These are phyloP conservation scores for Pisolithus albus DNA, from an alignment of 768 basidiomycete species.

Conservation along the genomic window DNA sequence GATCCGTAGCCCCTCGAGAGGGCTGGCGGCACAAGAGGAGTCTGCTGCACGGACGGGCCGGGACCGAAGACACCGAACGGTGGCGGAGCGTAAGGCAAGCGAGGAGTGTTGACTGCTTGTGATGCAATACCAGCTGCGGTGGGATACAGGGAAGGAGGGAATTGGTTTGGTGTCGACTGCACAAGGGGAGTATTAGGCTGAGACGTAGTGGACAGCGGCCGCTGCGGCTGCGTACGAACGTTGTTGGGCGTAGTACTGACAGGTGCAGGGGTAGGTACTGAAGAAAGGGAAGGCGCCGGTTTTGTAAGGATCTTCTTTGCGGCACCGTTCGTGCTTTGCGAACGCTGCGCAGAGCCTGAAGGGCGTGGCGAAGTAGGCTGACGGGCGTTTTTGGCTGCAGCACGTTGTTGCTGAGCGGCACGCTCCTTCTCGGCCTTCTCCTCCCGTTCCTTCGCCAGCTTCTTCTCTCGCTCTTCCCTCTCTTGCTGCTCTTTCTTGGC, in stretches of 20 bases:
- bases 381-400: constrained; percentile 40
- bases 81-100: constrained; percentile 43
- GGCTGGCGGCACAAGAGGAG: constrained; percentile 45
- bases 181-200: constrained; percentile 42
- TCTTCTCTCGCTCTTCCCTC: constrained; percentile 63
- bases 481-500: constrained; percentile 42
- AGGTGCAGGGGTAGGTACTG: constrained; percentile 2
- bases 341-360: constrained; percentile 42
- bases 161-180: constrained; percentile 25
- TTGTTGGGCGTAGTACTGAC: constrained; percentile 25
- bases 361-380: constrained; percentile 47
- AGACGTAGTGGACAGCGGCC: constrained; percentile 29
- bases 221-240: constrained; percentile 33
- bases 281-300: constrained; percentile 25
- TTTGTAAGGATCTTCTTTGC: constrained; percentile 63
- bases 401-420: constrained; percentile 43
- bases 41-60: constrained; percentile 39
- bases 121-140: constrained; percentile 37
- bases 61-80: constrained; percentile 45
- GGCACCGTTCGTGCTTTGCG: constrained; percentile 39
- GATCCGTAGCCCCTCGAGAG: constrained; percentile 49
- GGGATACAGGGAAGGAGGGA: constrained; percentile 47
- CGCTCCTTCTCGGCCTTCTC: constrained; percentile 49
- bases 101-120: constrained; percentile 39
- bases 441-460: constrained; percentile 55